These are phyloP conservation scores for Spongospora subterranea DNA, from an alignment of 208 protist genomes.

Conservation along the genomic window DNA sequence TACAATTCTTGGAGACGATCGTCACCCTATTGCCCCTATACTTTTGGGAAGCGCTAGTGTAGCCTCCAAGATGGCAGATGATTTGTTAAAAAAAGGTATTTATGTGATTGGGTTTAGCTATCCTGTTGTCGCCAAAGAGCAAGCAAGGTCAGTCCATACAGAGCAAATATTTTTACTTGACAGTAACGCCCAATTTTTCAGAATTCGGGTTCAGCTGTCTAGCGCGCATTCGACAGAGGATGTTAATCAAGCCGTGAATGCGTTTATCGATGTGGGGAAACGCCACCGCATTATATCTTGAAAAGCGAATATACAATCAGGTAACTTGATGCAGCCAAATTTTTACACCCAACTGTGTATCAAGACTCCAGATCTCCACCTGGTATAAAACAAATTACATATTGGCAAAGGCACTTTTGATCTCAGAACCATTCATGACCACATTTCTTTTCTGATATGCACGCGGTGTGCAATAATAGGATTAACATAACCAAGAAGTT, in stretches of 20 bases:
- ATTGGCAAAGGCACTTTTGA: too few species aligned
- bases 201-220: constrained; percentile 85
- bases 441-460: too few species aligned
- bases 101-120: constrained; percentile 87
- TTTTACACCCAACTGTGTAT: too few species aligned
- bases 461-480: too few species aligned
- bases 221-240: constrained; percentile 82
- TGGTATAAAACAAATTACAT: too few species aligned
- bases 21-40: constrained; percentile 83
- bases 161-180: neutral
- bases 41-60: constrained; percentile 80
- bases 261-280: constrained; percentile 81
- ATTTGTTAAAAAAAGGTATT: constrained; percentile 82
- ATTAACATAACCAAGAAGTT: too few species aligned
- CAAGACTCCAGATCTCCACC: too few species aligned
- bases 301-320: too few species aligned
- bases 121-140: constrained; percentile 82
- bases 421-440: too few species aligned
- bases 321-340: too few species aligned
- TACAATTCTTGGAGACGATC: constrained; percentile 73
- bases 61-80: constrained; percentile 80
- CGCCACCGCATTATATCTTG: constrained; percentile 69
- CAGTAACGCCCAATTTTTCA: constrained; percentile 13
- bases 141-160: neutral
- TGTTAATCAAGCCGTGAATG: constrained; percentile 77